Base-by-base conservation (phyloP, 768 basidiomycete species). In the Psilocybe cubensis region DNA sequence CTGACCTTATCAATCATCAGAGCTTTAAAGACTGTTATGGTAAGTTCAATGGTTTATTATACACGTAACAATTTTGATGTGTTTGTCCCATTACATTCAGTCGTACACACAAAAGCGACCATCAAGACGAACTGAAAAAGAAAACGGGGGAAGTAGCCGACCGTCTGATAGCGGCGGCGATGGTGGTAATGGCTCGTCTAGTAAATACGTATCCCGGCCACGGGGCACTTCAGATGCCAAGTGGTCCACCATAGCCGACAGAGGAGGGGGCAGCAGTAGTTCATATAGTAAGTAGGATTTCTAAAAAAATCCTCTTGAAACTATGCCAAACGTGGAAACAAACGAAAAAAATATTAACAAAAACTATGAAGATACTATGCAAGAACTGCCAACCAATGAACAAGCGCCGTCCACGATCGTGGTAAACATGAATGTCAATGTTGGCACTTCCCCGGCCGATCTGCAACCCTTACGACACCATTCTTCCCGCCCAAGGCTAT, bases 11-110 rank as follows among this genome's bases (percentile, higher is more conserved):
- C 52, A 58, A 57, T 41, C 51, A 58, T 35, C 59, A 91, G 89
- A 24, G 90, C 92, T 6, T 72, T 92, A 46, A 91, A 91, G 66
- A 91, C 90, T 11, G 89, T 92, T 53, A 92, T 92, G 91, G 89
- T 91, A 72, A 68, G 8, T 23, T 29, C 10, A 43, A 59, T 45
- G 18, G 9, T 20, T 52, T 50, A 23, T n/a, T n/a, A n/a, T n/a
- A n/a, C 11, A 41, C 28, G 4, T 24, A 33, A 12, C 50, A 14
- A 64, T 41, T 40, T 28, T 48, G 56, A 33, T 47, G 24, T 11
- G 35, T 44, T 27, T 10, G 48, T 11, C 20, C 10, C 54, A 52
- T 52, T 27, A 62, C 63, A 57, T 64, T 6, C 63, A 92, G 91
- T 85, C 88, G 11, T 93, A 91, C 70, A 91, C 88, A 23, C 88